Evolutionary conservation across 495 filamentous ascomycete genomes (phyloP).

Genomic region (Penicillium ochrochloron): DNA sequence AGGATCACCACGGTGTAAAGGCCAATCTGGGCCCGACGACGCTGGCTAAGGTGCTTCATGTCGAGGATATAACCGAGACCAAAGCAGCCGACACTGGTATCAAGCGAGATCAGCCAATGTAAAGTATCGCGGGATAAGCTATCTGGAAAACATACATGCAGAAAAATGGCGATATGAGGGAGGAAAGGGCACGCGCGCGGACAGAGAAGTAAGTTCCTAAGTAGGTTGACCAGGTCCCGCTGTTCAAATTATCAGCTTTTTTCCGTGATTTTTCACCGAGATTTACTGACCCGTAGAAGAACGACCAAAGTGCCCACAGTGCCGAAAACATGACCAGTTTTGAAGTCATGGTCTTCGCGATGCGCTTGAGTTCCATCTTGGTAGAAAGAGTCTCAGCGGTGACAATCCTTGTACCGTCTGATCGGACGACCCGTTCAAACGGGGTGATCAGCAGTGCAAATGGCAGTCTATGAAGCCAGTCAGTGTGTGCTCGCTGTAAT

Average conservation of each 20-base stretch:
- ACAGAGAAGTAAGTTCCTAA: conserved; percentile 38
- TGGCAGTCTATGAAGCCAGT: conserved; percentile 22
- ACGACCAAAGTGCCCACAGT: conserved; percentile 38
- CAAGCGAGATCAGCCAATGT: not conserved
- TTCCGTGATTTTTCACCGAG: no score
- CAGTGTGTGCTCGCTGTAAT: no score
- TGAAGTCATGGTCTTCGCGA: conserved; percentile 34
- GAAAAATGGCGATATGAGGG: conserved; percentile 39
- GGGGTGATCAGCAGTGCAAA: conserved; percentile 35
- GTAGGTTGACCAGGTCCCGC: conserved; percentile 37
- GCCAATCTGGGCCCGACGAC: conserved; percentile 37
- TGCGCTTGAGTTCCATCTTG: conserved; percentile 32
- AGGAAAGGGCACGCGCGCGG: conserved; percentile 36
- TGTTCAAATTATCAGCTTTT: conserved; percentile 19
- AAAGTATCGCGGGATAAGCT: not conserved
- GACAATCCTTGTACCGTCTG: conserved; percentile 35
- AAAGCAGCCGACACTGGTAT: conserved; percentile 34
- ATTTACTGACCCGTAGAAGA: conserved; percentile 36
- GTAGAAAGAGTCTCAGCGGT: conserved; percentile 34
- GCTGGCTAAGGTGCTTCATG: conserved; percentile 36
- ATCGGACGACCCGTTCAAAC: conserved; percentile 35
- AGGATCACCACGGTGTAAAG: conserved; percentile 35
- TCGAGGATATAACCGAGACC: conserved; percentile 40
- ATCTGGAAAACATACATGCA: conserved; percentile 34
- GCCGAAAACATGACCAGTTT: conserved; percentile 35